These are phyloP conservation scores for Jatropha multifida DNA, from an alignment of 441 rosid species.

Conservation along the genomic window DNA sequence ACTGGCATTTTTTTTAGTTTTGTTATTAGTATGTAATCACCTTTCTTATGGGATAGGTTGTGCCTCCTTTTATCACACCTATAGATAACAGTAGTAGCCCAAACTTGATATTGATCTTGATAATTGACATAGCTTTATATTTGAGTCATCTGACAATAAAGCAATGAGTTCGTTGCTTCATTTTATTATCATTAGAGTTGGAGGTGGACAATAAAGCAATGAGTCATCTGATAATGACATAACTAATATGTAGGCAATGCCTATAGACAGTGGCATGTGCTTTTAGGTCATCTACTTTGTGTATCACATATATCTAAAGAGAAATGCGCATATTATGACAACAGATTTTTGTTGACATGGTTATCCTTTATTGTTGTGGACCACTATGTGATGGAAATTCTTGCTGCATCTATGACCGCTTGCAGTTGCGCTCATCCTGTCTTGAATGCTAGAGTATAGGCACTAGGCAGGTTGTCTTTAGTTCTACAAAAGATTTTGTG, in stretches of 20 bases:
- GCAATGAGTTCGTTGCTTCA: not conserved
- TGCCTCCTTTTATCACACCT: not conserved
- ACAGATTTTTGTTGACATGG: not conserved
- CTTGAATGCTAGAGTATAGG: not conserved
- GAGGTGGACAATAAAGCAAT: not conserved
- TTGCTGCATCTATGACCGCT: not conserved
- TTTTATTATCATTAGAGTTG: not conserved
- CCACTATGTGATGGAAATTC: not conserved
- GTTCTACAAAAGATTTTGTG: not conserved
- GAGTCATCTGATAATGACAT: too few species aligned
- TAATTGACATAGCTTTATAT: not conserved
- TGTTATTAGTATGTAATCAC: not conserved
- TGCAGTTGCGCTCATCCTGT: not conserved
- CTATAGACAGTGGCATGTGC: not conserved
- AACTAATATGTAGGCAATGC: not conserved
- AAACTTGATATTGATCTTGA: not conserved
- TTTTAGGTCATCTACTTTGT: not conserved
- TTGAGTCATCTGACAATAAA: not conserved
- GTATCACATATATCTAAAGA: not conserved
- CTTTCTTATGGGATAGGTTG: not conserved
- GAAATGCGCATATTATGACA: not conserved
- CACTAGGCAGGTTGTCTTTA: not conserved
- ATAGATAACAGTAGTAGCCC: not conserved
- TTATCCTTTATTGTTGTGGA: not conserved
- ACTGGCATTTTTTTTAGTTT: not conserved